Base-by-base conservation (phyloP, 805 yeast genomes). In the Candida germanica region DNA sequence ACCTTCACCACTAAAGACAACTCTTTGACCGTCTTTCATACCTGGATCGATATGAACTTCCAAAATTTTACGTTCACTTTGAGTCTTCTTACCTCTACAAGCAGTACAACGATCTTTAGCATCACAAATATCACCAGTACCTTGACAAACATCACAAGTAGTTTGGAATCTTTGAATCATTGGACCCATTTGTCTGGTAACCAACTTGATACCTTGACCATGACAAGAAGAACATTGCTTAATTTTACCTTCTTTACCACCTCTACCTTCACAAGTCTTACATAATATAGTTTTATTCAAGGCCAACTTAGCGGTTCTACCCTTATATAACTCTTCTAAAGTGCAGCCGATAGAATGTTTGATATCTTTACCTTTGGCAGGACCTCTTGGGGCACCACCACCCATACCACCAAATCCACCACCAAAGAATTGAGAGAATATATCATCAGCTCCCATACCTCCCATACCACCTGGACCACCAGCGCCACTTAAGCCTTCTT, bases 131-230 rank as follows among this genome's bases (percentile, higher is more conserved):
- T 84, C 91, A 61, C 99, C 99, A 42, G 83, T 73, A 59, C 98
- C 98, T 48, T 79, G 68, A 80, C 99, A 93, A 41, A 66, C 81
- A 50, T 85, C 91, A 83, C 99, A 93, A 36, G 79, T 80, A 30
- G 94, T 80, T 71, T 93, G 98, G 79, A 86, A 86, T 75, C 96
- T 85, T 73, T 93, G 99, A 56, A 93, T 85, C 89, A 93, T 87
- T 49, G 96, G 96, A 52, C 99, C 99, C 96, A 93, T 89, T 69
- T 93, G 98, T 72, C 95, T 85, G 35, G 96, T 87, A 49, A 88
- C 83, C 48, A 91, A 83, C 65, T 79, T 86, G 63, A 83, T 67
- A 77, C 99, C 99, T 53, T 77, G 75, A 65, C 99, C 99, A 57
- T 78, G 76, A 80, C 99, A 93, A 26, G 79, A 61, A 35, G 79